Evolutionary conservation across 164 flowering plant genomes (phyloP).

Genomic region (Stephania yunnanensis): DNA sequence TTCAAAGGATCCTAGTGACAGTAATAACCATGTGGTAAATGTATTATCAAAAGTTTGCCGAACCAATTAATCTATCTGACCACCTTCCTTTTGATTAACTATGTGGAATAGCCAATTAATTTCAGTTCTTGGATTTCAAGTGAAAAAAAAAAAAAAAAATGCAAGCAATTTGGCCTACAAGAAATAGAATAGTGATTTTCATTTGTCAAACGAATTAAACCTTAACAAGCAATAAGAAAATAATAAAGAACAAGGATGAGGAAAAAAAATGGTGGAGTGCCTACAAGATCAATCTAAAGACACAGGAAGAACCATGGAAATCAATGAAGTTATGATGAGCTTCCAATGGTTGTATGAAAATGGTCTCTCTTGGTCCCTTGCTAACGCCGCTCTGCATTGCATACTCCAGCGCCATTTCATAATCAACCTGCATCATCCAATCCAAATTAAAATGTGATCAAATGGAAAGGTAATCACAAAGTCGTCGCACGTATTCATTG

Average conservation of each 20-base stretch:
- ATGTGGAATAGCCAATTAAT: too few species aligned
- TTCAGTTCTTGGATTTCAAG: too few species aligned
- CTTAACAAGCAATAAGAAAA: too few species aligned
- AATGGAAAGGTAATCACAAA: neutral
- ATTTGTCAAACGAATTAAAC: neutral
- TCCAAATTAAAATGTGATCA: neutral
- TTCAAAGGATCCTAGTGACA: too few species aligned
- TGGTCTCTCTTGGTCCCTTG: conserved; percentile 71
- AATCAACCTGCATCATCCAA: conserved; percentile 62
- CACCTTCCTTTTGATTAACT: too few species aligned
- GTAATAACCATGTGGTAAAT: too few species aligned
- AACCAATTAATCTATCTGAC: too few species aligned
- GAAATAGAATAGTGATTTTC: too few species aligned
- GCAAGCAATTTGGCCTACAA: too few species aligned
- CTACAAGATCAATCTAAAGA: conserved; percentile 57
- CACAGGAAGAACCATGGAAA: conserved; percentile 51
- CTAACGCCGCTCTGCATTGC: conserved; percentile 79
- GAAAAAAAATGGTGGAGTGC: neutral
- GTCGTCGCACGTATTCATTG: neutral
- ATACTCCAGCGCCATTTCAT: conserved; percentile 73
- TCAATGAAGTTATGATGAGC: conserved; percentile 36
- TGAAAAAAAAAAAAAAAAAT: too few species aligned
- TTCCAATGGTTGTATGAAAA: conserved; percentile 54
- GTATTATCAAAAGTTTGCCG: too few species aligned
- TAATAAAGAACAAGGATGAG: too few species aligned